Percentiles rank a stretch among this genome's conserved stretches.
phyloP scores from a whole-genome alignment of 306 rosid species.

The Arachis hypogaea region DNA sequence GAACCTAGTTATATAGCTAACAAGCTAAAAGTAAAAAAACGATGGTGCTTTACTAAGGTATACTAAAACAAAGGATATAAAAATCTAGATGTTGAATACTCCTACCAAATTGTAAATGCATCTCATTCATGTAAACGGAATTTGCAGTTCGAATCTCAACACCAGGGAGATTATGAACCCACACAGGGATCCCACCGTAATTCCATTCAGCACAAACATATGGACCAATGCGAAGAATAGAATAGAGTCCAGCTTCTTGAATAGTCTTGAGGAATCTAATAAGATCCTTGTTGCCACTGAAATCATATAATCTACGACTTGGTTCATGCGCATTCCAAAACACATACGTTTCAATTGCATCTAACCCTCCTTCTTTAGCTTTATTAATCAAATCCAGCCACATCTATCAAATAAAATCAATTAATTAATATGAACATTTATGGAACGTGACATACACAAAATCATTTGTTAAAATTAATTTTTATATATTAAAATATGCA shows the following conservation, averaged over 20 bases:
- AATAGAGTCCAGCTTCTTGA: slow-evolving; percentile 57
- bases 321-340: slow-evolving; percentile 65
- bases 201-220: slow-evolving; percentile 70
- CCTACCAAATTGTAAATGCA: neutral
- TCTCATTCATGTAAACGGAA: slow-evolving; percentile 49
- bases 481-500: too few relatives aligned
- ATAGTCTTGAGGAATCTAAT: slow-evolving; percentile 55
- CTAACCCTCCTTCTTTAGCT: slow-evolving; percentile 59
- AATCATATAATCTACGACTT: slow-evolving; percentile 50
- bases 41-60: neutral
- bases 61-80: slow-evolving; percentile 18
- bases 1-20: neutral
- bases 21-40: slow-evolving; percentile 13
- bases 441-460: too few relatives aligned
- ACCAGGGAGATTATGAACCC: slow-evolving; percentile 64
- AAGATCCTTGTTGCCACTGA: slow-evolving; percentile 45
- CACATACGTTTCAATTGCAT: slow-evolving; percentile 61
- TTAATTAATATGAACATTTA: too few relatives aligned
- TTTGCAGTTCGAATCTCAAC: slow-evolving; percentile 53
- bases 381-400: slow-evolving; percentile 63
- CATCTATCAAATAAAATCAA: slow-evolving; percentile 39
- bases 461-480: too few relatives aligned
- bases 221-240: slow-evolving; percentile 72
- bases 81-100: slow-evolving; percentile 10
- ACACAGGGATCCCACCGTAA: slow-evolving; percentile 66